A percentile compares a stretch with the other conserved stretches of the same genome.
Conservation (phyloP, 2,329 filamentous ascomycete species). For the Aureobasidium namibiae region DNA sequence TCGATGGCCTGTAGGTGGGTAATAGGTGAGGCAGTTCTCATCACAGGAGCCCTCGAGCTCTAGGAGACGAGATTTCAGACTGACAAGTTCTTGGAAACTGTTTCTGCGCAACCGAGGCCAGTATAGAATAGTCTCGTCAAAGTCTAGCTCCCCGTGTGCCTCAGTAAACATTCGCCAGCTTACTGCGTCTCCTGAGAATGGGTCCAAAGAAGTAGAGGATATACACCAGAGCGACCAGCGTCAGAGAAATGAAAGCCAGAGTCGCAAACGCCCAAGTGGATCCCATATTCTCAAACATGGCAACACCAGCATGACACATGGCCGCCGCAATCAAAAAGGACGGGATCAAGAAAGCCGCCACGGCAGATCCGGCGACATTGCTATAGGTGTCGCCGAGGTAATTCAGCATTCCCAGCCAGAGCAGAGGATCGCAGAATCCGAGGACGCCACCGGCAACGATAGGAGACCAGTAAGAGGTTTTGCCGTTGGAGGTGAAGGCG, state of each 20-base stretch:
- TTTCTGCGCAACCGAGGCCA: too few relatives aligned
- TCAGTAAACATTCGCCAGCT: conserved; percentile 6
- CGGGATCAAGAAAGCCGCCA: conserved; percentile 11
- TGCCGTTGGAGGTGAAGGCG: conserved; percentile 11
- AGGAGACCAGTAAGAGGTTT: conserved; percentile 4
- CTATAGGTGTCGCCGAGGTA: conserved; percentile 8
- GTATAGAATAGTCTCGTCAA: too few relatives aligned
- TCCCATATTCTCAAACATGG: conserved; percentile 13
- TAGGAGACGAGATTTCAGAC: too few relatives aligned
- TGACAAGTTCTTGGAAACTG: too few relatives aligned
- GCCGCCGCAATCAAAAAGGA: conserved; percentile 7
- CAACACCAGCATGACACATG: conserved; percentile 13
- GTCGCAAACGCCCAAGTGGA: conserved; percentile 11
- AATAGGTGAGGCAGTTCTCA: too few relatives aligned
- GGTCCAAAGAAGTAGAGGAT: conserved; percentile 11
- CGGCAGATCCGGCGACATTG: conserved; percentile 9
- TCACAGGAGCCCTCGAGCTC: not conserved
- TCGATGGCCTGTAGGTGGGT: too few relatives aligned
- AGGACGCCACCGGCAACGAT: conserved; percentile 11
- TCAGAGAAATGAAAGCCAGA: conserved; percentile 3
- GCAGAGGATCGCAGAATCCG: conserved; percentile 11
- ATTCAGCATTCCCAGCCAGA: conserved; percentile 11
- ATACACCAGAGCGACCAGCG: conserved; percentile 8
- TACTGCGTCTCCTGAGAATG: conserved; percentile 3
- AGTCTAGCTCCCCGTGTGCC: too few relatives aligned